A percentile compares a stretch with the other conserved stretches of the same genome.
phyloP scores from a whole-genome alignment of 805 yeast species.

The Candida railenensis region DNA sequence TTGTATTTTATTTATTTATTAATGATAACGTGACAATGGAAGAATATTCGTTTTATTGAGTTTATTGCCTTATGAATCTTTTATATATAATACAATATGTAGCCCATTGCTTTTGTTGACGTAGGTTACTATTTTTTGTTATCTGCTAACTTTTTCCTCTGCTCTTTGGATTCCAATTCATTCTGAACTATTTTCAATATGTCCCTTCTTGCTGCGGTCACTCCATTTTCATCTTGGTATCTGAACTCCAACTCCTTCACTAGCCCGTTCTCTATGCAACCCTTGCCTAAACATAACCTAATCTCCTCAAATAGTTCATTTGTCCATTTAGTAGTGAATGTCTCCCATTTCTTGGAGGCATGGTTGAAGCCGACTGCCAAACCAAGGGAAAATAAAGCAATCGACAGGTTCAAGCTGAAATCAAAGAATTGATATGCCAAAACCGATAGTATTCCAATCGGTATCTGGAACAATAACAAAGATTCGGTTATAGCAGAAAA shows the following conservation, averaged over 20 bases:
- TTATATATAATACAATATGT: too few species aligned
- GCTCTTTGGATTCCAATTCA: neutral
- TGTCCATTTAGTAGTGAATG: constrained; percentile 28
- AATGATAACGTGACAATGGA: too few species aligned
- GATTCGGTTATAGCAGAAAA: constrained; percentile 26
- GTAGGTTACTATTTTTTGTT: too few species aligned
- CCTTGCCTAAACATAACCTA: constrained; percentile 29
- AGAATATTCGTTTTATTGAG: too few species aligned
- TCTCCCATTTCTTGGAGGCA: constrained; percentile 37
- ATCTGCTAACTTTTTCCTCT: neutral
- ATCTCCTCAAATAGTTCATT: constrained; percentile 32
- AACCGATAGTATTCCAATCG: constrained; percentile 29
- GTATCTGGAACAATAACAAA: constrained; percentile 37
- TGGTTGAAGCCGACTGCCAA: constrained; percentile 41
- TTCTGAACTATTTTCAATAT: constrained; percentile 14
- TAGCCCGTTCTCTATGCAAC: constrained; percentile 38
- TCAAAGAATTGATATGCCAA: constrained; percentile 34
- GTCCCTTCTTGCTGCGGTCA: constrained; percentile 11
- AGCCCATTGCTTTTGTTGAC: too few species aligned
- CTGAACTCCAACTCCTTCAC: constrained; percentile 29
- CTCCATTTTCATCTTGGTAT: constrained; percentile 21
- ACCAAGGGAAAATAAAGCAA: constrained; percentile 36
- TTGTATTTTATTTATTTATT: neutral
- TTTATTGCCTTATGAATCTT: too few species aligned
- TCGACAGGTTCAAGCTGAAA: constrained; percentile 27